Conservation (phyloP, 225 moss, liverwort and hornwort genomes). For the Rhytidiadelphus loreus region DNA sequence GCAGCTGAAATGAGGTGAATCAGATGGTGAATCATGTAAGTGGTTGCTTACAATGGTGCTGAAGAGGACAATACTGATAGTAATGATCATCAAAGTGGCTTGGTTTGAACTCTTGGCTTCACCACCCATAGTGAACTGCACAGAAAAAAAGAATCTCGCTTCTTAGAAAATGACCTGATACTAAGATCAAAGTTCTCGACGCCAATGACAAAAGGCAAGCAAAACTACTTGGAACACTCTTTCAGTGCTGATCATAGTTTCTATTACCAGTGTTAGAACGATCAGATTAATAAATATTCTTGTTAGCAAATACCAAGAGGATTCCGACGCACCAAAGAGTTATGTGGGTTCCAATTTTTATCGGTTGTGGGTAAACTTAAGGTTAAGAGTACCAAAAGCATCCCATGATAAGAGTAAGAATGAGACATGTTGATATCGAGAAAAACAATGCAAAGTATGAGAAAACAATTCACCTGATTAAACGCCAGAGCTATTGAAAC, state of each 20-base stretch:
- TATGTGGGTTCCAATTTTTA: neutral
- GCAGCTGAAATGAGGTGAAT: neutral
- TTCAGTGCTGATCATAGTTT: neutral
- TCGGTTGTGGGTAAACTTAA: neutral
- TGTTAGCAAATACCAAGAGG: neutral
- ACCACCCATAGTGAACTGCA: constrained; percentile 60
- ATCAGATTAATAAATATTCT: neutral
- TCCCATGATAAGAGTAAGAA: neutral
- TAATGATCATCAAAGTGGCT: constrained; percentile 66
- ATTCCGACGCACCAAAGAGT: neutral
- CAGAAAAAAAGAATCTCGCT: neutral
- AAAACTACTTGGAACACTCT: neutral
- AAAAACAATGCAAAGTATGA: neutral
- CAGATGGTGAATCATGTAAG: neutral
- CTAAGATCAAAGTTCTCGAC: neutral
- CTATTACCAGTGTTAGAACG: neutral
- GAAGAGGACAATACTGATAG: constrained; percentile 64
- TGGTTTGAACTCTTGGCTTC: constrained; percentile 59
- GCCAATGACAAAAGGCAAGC: neutral
- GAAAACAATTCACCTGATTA: constrained; percentile 35
- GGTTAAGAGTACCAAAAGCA: neutral
- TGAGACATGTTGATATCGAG: neutral
- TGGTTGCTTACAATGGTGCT: constrained; percentile 49
- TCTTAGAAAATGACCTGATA: neutral
- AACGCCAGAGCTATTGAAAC: constrained; percentile 85